Percentiles rank a stretch among this genome's conserved stretches.
Conservation (phyloP, 768 basidiomycete genomes). For the Termitomyces eurrhizus region DNA sequence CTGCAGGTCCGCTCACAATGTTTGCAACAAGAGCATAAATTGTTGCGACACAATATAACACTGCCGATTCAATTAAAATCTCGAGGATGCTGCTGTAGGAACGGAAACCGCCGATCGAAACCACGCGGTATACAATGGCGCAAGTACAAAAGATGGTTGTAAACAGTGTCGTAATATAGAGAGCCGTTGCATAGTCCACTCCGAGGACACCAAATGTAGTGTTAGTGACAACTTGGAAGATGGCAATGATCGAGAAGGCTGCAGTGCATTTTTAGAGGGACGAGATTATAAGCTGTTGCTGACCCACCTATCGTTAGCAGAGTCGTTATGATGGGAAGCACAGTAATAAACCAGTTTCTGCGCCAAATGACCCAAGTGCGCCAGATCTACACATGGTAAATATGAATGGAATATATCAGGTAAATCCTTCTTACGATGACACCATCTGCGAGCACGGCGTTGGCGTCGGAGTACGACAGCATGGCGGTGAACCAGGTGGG, state of each 20-base stretch:
- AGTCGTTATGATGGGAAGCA: slow-evolving; percentile 9
- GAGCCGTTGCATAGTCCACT: slow-evolving; percentile 13
- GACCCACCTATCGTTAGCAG: slow-evolving; percentile 8
- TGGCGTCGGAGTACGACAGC: slow-evolving; percentile 8
- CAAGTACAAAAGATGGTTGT: slow-evolving; percentile 13
- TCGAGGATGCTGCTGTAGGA: slow-evolving; percentile 11
- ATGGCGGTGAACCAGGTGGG: slow-evolving; percentile 11
- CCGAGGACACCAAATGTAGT: slow-evolving; percentile 11
- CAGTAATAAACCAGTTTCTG: slow-evolving; percentile 7
- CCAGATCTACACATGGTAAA: slow-evolving; percentile 12
- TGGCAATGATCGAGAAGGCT: slow-evolving; percentile 14
- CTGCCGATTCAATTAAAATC: slow-evolving; percentile 11
- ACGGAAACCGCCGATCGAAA: slow-evolving; percentile 1
- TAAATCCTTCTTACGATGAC: slow-evolving; percentile 4
- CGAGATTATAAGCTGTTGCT: neutral
- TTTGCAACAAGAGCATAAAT: slow-evolving; percentile 13
- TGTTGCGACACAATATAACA: slow-evolving; percentile 11
- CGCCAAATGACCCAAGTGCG: slow-evolving; percentile 16
- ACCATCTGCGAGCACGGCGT: slow-evolving; percentile 10
- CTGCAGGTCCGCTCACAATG: slow-evolving; percentile 5
- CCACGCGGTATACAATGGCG: slow-evolving; percentile 11
- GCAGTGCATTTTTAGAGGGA: neutral
- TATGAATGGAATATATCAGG: neutral
- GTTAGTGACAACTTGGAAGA: slow-evolving; percentile 3
- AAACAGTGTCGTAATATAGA: slow-evolving; percentile 10